Percentiles rank a stretch among this genome's conserved stretches.
Conservation (phyloP, 2,329 filamentous ascomycete genomes). For the Aspergillus transmontanensis region DNA sequence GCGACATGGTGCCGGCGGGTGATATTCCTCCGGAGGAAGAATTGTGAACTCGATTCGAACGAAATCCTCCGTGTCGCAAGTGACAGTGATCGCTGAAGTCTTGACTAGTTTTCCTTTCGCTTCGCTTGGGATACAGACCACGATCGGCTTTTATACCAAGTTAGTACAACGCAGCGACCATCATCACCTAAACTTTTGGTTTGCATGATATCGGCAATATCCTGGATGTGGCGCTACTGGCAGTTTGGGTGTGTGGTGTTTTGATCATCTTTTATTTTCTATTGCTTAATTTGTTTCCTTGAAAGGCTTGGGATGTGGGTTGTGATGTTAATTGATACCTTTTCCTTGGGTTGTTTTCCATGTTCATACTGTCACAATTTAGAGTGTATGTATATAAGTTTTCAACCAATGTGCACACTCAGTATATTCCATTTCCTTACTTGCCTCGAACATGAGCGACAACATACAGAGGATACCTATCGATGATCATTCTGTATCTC, state of each 20-base stretch:
- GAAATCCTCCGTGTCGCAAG: constrained; percentile 10
- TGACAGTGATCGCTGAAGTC: constrained; percentile 5
- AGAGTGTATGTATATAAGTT: background rate
- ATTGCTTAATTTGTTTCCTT: background rate
- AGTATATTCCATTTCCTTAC: background rate
- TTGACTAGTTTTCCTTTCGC: background rate
- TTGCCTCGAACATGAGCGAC: background rate
- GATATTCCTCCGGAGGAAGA: constrained; percentile 16
- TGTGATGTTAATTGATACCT: constrained; percentile 8
- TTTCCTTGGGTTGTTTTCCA: background rate
- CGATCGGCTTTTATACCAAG: background rate
- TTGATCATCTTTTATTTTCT: background rate
- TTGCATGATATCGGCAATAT: constrained; percentile 3
- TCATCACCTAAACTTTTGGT: background rate
- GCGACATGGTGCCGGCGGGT: constrained; percentile 53
- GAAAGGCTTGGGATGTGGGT: background rate
- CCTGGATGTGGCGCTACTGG: constrained; percentile 9
- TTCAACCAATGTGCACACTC: background rate
- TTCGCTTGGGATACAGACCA: background rate
- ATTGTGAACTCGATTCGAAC: constrained; percentile 8
- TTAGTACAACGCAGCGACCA: background rate
- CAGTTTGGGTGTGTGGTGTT: constrained; percentile 3
- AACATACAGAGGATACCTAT: no score
- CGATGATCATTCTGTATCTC: background rate
- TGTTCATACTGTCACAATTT: background rate